Evolutionary conservation across 345 rosid species (phyloP).

Genomic region (Zanthoxylum bungeanum): DNA sequence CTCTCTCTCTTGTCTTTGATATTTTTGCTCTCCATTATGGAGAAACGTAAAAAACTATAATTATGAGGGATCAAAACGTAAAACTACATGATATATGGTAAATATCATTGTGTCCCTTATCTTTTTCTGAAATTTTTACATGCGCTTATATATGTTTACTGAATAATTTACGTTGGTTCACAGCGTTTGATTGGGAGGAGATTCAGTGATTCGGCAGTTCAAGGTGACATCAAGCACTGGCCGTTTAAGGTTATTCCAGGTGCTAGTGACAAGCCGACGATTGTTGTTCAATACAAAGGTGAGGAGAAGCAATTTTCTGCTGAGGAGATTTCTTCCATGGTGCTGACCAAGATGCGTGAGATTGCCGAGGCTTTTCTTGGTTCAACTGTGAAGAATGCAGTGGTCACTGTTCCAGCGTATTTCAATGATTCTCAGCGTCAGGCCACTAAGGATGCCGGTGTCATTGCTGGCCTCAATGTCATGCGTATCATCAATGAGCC

Average conservation of each 20-base stretch:
- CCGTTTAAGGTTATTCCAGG: conserved; percentile 40
- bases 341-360: conserved; percentile 49
- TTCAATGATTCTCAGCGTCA: conserved; percentile 58
- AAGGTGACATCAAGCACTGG: conserved; percentile 41
- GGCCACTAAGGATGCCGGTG: conserved; percentile 55
- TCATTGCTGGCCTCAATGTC: conserved; percentile 46
- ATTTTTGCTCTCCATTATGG: no score
- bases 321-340: conserved; percentile 58
- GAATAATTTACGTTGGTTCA: neutral
- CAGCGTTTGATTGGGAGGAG: conserved; percentile 47
- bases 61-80: neutral
- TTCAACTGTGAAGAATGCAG: conserved; percentile 36
- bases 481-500: conserved; percentile 52
- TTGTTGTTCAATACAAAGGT: conserved; percentile 31
- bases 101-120: neutral
- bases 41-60: no score
- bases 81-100: neutral
- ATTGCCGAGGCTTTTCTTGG: conserved; percentile 54
- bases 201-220: conserved; percentile 36
- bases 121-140: neutral
- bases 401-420: conserved; percentile 52
- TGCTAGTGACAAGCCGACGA: conserved; percentile 38
- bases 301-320: conserved; percentile 45
- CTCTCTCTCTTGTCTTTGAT: no score
- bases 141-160: neutral